Evolutionary conservation across 1,284 basidiomycete species (phyloP), one percentile per base, ranked within the genome.

Genomic region (Cryptococcus amylolentus): DNA sequence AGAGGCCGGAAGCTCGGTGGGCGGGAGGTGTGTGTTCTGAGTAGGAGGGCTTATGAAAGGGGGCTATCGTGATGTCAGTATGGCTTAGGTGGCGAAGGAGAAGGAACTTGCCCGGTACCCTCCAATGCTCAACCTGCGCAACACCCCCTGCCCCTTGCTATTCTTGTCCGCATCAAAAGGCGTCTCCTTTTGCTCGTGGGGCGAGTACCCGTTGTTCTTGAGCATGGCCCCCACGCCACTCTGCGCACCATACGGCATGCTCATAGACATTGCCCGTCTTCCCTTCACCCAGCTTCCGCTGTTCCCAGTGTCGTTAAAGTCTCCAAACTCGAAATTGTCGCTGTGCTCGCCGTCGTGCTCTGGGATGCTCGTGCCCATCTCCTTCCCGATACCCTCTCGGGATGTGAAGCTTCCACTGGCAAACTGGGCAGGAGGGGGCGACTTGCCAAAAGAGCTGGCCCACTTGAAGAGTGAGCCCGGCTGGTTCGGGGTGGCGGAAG

Each of bases 301-400:
- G 39, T 61, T 64, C 7, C 31, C 31, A 44, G 70, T 52, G 52
- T 71, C 70, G 26, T 49, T 55, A 16, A 68, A 49, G 62, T 75
- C 73, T 31, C 70, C 72, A 62, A 73, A 71, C 52, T 73, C 71
- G 47, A 71, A 65, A 16, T 61, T 59, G 45, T 69, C 70, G 59
- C 71, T 67, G 26, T 66, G 47, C 38, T 66, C 61, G 26, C 65
- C 60, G 49, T 71, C 59, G 18, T 68, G 61, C 31, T 65, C 55
- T 28, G 57, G 56, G 35, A 64, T 49, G 31, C 55, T 39, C 16
- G 42, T n/a, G 18, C 49, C 9, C 31, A 42, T 16, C 28, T 43
- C 26, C 28, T 8, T 20, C 44, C 37, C 18, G 26, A 28, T 28
- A 18, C 43, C 43, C 45, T 26, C 43, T 16, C 43, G n/a, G 20